Evolutionary conservation across 1,284 basidiomycete species (phyloP), one percentile per base, ranked within the genome.

Genomic region (Apiotrichum brassicae): DNA sequence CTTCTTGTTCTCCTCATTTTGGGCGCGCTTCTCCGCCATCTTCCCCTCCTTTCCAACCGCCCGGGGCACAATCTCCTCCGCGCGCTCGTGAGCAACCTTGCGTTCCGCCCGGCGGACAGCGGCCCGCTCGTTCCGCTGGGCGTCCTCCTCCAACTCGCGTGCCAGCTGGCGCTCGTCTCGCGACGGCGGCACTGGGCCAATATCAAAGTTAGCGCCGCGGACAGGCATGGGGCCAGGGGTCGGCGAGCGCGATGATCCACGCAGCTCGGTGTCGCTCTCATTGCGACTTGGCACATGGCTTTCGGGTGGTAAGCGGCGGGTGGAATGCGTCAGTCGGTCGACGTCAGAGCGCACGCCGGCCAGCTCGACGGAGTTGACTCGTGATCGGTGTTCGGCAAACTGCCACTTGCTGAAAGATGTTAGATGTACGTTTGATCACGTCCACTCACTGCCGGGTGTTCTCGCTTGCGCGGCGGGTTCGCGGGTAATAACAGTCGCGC

Each of bases 1-100:
- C 50, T 65, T 55, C 34, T 59, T 59, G 50, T 74, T 74, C 46
- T 60, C 59, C 23, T 60, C 65, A 52, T 74, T 74, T 14, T 53
- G 61, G 11, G 72, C 72, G 35, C 61, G 47, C 45, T 59, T 61
- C 46, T 74, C 72, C 12, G 66, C 72, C 42, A 72, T 59, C 48
- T 65, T 68, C 20, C 70, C 71, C 47, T 74, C 72, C 42, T 62
- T 58, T 7, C 72, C 71, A 0, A 23, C 36, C 4, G 49, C 32
- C n/a, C 57, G 57, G 1, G 72, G 72, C 1, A 62, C 70, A 1
- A 64, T 18, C 41, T 74, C 72, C 37, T 72, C 65, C 1, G 68
- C 71, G 12, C 59, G 56, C 11, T 60, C 59, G 32, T 61, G 61
- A 7, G 47, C 53, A 1, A 51, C 41, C 34, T 52, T 59, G 0